phyloP scores from a whole-genome alignment of 352 stramenopile genomes.

The Pythium folliculosum region DNA sequence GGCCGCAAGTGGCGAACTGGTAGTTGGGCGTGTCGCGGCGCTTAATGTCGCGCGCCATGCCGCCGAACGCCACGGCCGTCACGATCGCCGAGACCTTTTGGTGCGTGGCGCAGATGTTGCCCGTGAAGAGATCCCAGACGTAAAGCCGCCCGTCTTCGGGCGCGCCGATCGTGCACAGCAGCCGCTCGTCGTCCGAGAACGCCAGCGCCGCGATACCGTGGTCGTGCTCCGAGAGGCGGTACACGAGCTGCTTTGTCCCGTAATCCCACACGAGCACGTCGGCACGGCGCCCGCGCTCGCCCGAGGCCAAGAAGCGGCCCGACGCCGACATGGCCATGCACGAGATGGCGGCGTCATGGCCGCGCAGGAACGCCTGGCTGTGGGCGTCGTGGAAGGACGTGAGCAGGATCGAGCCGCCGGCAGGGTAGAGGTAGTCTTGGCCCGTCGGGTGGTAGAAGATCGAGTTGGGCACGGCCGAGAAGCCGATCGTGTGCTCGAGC shows the following conservation, averaged over 20 bases:
- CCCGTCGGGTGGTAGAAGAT: constrained; percentile 86
- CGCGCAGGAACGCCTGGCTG: constrained; percentile 82
- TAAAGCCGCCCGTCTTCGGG: constrained; percentile 85
- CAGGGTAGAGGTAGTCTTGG: constrained; percentile 84
- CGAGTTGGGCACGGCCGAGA: constrained; percentile 76
- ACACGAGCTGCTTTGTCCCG: constrained; percentile 57
- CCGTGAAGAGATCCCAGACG: constrained; percentile 90
- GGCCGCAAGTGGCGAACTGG: constrained; percentile 85
- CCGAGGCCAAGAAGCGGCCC: constrained; percentile 83
- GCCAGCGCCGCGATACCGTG: constrained; percentile 79
- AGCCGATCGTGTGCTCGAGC: constrained; percentile 93
- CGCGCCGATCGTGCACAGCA: constrained; percentile 81
- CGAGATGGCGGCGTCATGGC: constrained; percentile 81
- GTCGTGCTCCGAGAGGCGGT: constrained; percentile 91
- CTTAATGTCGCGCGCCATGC: constrained; percentile 91
- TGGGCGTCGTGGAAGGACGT: constrained; percentile 75
- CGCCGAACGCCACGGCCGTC: constrained; percentile 73
- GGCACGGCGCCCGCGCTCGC: constrained; percentile 73
- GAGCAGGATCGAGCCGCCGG: constrained; percentile 87
- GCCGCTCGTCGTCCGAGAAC: constrained; percentile 91
- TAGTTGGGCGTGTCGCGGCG: constrained; percentile 85
- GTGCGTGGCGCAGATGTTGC: constrained; percentile 86
- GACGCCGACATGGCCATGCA: constrained; percentile 79
- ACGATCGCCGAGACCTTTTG: constrained; percentile 67
- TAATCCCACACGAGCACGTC: constrained; percentile 93